Conservation (phyloP, 805 yeast genomes). For the Candida saitoana region DNA sequence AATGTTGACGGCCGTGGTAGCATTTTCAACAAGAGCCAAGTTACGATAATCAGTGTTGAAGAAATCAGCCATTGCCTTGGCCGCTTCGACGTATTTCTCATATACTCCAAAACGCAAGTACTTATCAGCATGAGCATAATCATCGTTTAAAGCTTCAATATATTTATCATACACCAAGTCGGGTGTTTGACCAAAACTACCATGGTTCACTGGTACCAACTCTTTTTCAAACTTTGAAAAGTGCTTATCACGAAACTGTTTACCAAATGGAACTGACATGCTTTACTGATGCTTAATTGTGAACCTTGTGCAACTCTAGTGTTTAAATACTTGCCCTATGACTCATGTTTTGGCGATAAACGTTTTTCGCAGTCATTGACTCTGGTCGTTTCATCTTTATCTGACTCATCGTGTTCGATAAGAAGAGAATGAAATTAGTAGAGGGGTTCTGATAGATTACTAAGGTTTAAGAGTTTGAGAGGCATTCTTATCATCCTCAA, state of each 20-base stretch:
- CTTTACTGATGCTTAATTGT: background rate
- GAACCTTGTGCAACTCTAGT: background rate
- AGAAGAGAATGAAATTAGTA: too few relatives aligned
- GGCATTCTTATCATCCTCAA: too few relatives aligned
- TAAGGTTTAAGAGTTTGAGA: too few relatives aligned
- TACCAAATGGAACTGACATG: conserved; percentile 41
- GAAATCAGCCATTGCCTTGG: conserved; percentile 34
- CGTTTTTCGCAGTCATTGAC: too few relatives aligned
- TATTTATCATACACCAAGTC: conserved; percentile 40
- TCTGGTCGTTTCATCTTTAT: too few relatives aligned
- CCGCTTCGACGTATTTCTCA: conserved; percentile 26
- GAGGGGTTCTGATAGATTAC: too few relatives aligned
- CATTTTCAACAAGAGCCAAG: conserved; percentile 54
- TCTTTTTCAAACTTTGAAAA: conserved; percentile 40
- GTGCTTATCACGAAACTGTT: conserved; percentile 41
- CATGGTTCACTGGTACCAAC: conserved; percentile 54
- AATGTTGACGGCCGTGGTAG: conserved; percentile 57
- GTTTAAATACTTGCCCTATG: background rate
- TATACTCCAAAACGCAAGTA: conserved; percentile 28
- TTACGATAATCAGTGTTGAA: conserved; percentile 45
- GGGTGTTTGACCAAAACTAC: conserved; percentile 60
- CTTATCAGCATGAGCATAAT: conserved; percentile 44
- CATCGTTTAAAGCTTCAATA: conserved; percentile 19
- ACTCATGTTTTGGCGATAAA: too few relatives aligned
- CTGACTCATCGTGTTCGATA: too few relatives aligned